These are phyloP conservation scores for Rhizopus sp. DNA, from an alignment of 371 early-diverging fungal genomes.

Conservation along the genomic window DNA sequence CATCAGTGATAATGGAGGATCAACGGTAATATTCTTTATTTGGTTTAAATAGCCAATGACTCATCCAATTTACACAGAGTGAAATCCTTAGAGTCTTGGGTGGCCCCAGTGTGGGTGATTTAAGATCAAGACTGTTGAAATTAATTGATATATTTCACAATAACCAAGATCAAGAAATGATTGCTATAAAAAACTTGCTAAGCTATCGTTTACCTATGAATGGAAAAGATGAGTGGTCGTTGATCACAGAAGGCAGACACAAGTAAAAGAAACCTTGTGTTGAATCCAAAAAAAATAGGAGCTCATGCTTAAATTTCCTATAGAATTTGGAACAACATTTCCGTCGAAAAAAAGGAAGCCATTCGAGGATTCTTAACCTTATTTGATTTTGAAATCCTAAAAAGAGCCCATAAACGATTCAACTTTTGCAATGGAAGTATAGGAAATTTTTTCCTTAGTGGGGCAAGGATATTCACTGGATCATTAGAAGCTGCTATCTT, in stretches of 20 bases:
- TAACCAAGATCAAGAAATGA: constrained; percentile 28
- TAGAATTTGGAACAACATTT: constrained; percentile 62
- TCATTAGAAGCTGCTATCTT: constrained; percentile 74
- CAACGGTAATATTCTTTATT: constrained; percentile 41
- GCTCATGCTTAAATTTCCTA: not conserved
- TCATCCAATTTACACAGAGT: constrained; percentile 26
- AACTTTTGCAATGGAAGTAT: constrained; percentile 74
- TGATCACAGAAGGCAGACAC: constrained; percentile 72
- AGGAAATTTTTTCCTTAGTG: constrained; percentile 78
- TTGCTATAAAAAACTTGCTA: constrained; percentile 65
- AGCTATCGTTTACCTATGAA: constrained; percentile 67
- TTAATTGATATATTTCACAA: constrained; percentile 51
- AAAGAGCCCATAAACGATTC: constrained; percentile 65
- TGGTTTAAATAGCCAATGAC: constrained; percentile 2
- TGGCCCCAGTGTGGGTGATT: constrained; percentile 75
- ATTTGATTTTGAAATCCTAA: constrained; percentile 69
- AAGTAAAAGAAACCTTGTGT: constrained; percentile 34
- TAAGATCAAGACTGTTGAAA: constrained; percentile 63
- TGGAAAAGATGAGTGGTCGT: constrained; percentile 68
- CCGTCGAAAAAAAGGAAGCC: constrained; percentile 62
- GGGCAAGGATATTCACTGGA: constrained; percentile 69
- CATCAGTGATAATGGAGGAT: constrained; percentile 75
- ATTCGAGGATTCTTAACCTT: constrained; percentile 73
- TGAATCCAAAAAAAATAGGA: not conserved
- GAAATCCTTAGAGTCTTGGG: constrained; percentile 70